Evolutionary conservation across 2,329 filamentous ascomycete species (phyloP).

Genomic region (Zymoseptoria tritici): DNA sequence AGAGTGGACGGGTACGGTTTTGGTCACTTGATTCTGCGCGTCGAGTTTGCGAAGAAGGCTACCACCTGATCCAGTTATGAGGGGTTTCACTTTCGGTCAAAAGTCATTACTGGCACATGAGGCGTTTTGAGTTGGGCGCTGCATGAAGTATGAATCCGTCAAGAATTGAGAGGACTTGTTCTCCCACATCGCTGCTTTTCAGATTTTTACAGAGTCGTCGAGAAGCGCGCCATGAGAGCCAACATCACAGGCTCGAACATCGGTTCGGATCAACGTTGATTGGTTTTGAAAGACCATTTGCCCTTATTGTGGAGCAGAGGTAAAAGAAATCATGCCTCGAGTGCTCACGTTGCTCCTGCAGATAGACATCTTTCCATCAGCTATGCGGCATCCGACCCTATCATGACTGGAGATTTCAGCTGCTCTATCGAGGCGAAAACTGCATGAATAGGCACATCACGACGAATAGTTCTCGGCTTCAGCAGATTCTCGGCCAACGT

Average conservation of each 20-base stretch:
- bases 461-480: background rate
- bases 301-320: too few species aligned
- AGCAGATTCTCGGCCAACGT: background rate
- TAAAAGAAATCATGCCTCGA: background rate
- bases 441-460: background rate
- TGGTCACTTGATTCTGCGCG: slow-evolving; percentile 77
- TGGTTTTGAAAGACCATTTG: too few species aligned
- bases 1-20: slow-evolving; percentile 97
- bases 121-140: background rate
- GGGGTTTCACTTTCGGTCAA: background rate
- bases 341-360: background rate
- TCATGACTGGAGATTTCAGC: background rate
- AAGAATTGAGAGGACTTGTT: background rate
- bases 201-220: background rate
- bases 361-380: background rate
- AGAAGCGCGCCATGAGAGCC: background rate
- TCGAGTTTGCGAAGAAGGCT: slow-evolving; percentile 73
- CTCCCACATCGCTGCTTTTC: background rate
- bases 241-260: background rate
- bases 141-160: background rate
- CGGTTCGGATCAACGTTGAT: too few species aligned
- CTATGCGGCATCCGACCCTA: background rate
- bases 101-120: background rate
- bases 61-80: slow-evolving; percentile 14
- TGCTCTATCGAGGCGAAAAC: background rate